Conservation (phyloP, 2,329 filamentous ascomycete species). For the Plenodomus tracheiphilus region DNA sequence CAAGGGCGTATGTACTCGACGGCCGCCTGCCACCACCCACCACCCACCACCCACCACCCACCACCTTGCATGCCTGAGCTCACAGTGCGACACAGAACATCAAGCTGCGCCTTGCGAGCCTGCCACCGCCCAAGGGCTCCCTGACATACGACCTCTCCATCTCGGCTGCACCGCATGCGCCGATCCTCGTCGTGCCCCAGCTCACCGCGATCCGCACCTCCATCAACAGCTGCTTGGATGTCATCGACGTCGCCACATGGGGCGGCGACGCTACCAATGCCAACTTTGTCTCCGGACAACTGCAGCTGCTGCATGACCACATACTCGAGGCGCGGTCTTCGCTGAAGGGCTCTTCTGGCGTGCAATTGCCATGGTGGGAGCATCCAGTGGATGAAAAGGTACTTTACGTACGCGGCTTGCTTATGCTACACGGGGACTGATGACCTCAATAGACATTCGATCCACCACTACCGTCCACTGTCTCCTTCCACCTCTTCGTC, state of each 20-base stretch:
- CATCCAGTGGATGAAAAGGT: conserved; percentile 61
- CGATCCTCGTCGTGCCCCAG: conserved; percentile 66
- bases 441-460: conserved; percentile 55
- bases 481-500: conserved; percentile 71
- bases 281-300: conserved; percentile 61
- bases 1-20: conserved; percentile 69
- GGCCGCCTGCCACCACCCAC: conserved; percentile 17
- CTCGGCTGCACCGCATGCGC: conserved; percentile 57
- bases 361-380: conserved; percentile 60
- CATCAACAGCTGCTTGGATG: conserved; percentile 80
- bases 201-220: conserved; percentile 73
- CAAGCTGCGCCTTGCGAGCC: conserved; percentile 73
- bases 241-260: conserved; percentile 76
- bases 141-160: conserved; percentile 56
- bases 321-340: conserved; percentile 63
- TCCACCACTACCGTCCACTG: conserved; percentile 63
- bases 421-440: background rate
- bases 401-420: conserved; percentile 24
- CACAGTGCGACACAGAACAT: conserved; percentile 61
- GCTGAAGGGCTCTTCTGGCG: conserved; percentile 59
- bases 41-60: background rate
- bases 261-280: conserved; percentile 67
- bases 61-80: conserved; percentile 4
- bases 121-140: conserved; percentile 58
- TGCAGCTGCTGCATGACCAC: conserved; percentile 62